A percentile compares a stretch with the other conserved stretches of the same genome.
Conservation (phyloP, 306 rosid genomes). For the Canavalia ensiformis region DNA sequence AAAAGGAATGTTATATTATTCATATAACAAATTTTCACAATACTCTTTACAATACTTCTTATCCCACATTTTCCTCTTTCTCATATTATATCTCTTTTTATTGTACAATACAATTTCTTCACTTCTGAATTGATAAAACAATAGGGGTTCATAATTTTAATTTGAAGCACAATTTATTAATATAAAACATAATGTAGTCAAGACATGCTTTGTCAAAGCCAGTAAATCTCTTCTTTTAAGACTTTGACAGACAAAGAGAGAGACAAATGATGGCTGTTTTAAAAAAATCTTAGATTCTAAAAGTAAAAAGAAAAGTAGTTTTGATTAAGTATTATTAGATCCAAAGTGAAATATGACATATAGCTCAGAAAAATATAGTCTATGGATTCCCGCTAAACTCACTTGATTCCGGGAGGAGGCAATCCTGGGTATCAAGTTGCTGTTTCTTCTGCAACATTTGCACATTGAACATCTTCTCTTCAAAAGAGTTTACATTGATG, state of each 20-base stretch:
- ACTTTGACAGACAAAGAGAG: slow-evolving; percentile 18
- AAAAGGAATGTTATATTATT: neutral
- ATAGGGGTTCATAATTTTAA: neutral
- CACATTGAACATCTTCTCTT: slow-evolving; percentile 56
- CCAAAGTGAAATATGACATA: slow-evolving; percentile 49
- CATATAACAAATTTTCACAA: no score
- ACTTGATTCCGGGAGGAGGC: slow-evolving; percentile 62
- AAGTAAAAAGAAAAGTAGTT: slow-evolving; percentile 45
- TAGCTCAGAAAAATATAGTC: slow-evolving; percentile 25
- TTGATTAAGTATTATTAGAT: slow-evolving; percentile 48
- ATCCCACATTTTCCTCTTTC: no score
- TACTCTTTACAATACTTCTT: no score
- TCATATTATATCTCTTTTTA: no score
- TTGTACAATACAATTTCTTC: neutral
- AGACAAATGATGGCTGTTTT: slow-evolving; percentile 36
- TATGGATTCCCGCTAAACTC: slow-evolving; percentile 44
- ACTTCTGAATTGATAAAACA: slow-evolving; percentile 23
- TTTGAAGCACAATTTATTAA: slow-evolving; percentile 9
- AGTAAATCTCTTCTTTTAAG: slow-evolving; percentile 29
- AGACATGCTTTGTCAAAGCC: slow-evolving; percentile 35
- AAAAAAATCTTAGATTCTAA: slow-evolving; percentile 47
- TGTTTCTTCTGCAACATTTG: slow-evolving; percentile 48
- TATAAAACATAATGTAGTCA: slow-evolving; percentile 32
- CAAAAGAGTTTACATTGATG: slow-evolving; percentile 47
- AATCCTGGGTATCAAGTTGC: slow-evolving; percentile 27